Conservation (phyloP, 352 stramenopile species). For the Globisporangium acanthophoron region DNA sequence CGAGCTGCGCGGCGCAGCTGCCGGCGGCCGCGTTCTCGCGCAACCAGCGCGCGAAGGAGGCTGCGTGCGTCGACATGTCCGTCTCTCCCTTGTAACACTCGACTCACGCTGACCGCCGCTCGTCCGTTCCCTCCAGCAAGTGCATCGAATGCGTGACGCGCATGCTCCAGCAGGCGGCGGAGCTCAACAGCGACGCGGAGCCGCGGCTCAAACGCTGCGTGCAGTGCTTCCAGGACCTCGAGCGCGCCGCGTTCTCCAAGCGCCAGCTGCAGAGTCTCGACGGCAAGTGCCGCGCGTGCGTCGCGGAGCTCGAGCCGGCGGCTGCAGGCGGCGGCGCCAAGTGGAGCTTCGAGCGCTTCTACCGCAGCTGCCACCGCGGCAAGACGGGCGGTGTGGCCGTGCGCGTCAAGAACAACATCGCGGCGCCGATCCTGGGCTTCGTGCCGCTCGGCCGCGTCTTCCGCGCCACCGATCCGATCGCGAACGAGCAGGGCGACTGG, state of each 20-base stretch:
- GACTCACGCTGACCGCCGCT: too few species aligned
- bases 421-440: constrained; percentile 50
- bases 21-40: constrained; percentile 28
- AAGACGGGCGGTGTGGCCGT: constrained; percentile 63
- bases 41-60: constrained; percentile 40
- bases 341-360: constrained; percentile 59
- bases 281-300: constrained; percentile 56
- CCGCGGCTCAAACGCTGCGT: constrained; percentile 54
- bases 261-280: constrained; percentile 56
- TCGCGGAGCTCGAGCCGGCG: constrained; percentile 39
- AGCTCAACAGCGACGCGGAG: constrained; percentile 14
- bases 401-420: constrained; percentile 62
- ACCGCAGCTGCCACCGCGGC: constrained; percentile 63
- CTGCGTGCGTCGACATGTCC: constrained; percentile 27
- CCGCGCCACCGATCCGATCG: constrained; percentile 42
- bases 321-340: constrained; percentile 27
- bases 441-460: constrained; percentile 68
- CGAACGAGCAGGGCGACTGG: constrained; percentile 67
- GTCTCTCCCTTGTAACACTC: neutral
- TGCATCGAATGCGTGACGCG: constrained; percentile 47
- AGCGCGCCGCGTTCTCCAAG: constrained; percentile 62
- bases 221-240: constrained; percentile 70
- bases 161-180: constrained; percentile 14
- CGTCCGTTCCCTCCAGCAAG: constrained; percentile 27
- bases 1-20: constrained; percentile 20